Evolutionary conservation across 306 rosid genomes (phyloP), one percentile per base, ranked within the genome.

Genomic region (Dryas octopetala): DNA sequence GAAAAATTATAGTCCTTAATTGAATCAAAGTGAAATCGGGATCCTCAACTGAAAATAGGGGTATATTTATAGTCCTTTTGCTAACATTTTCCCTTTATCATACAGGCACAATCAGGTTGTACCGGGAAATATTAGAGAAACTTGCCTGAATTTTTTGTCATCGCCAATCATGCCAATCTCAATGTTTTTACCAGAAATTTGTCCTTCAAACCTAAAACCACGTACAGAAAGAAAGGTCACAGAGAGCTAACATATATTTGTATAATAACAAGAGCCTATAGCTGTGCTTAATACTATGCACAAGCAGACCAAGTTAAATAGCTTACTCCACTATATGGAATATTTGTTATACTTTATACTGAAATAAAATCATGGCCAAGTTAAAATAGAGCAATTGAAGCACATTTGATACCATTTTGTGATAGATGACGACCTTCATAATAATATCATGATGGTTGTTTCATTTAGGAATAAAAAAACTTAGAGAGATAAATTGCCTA

Each of bases 131-230:
- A 32, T 32, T 1, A 62, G 7, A 68, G 45, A 53, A 84, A 65
- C 70, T 53, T 74, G 84, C 97, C 92, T 91, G 91, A 91, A 91
- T 62, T 84, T 86, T 74, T 91, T 91, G 82, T 91, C 97, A 0
- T 81, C 63, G 5, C 91, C 89, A 73, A 91, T 91, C 71, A 91
- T 86, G 79, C 95, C 97, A 76, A 91, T 91, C 83, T 91, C 92
- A 78, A 91, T 91, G 81, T 91, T 91, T 80, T 91, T 91, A 48
- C 87, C 71, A 2, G 92, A 91, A 73, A 91, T 91, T 83, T 86
- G 97, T 57, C 97, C 97, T 80, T 91, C 95, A 82, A 91, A 91
- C 44, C 95, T 88, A 41, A n/a, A 41, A 70, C 8, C 15, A 32
- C 38, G 52, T 0, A 16, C 46, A 70, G 14, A 9, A 16, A 14